Evolutionary conservation across 352 stramenopile species (phyloP).

Genomic region (Phytophthora ohioensis): DNA sequence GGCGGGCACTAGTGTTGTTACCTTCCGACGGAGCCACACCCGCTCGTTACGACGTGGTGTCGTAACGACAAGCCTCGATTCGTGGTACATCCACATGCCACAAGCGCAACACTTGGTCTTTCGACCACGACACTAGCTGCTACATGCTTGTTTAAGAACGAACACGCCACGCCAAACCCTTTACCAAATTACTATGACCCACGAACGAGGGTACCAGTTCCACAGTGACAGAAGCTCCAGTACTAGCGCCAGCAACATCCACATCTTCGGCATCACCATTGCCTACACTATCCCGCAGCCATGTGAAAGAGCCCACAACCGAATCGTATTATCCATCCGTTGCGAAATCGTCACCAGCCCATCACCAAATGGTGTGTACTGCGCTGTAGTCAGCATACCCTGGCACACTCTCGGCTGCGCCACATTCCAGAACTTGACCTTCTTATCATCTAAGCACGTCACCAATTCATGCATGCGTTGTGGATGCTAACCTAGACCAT

Average conservation of each 20-base stretch:
- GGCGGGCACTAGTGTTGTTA: constrained; percentile 29
- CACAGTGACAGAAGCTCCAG: constrained; percentile 29
- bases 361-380: constrained; percentile 85
- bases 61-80: constrained; percentile 66
- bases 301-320: constrained; percentile 73
- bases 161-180: constrained; percentile 73
- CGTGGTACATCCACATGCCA: constrained; percentile 75
- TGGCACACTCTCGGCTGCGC: constrained; percentile 68
- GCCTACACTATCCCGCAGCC: constrained; percentile 23
- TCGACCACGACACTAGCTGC: constrained; percentile 83
- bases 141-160: constrained; percentile 49
- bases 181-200: constrained; percentile 71
- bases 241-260: constrained; percentile 21
- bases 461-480: constrained; percentile 79
- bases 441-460: constrained; percentile 89
- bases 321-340: constrained; percentile 65
- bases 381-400: constrained; percentile 68
- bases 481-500: constrained; percentile 84
- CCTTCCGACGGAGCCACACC: constrained; percentile 37
- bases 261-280: constrained; percentile 22
- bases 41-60: constrained; percentile 50
- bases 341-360: constrained; percentile 79
- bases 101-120: constrained; percentile 82
- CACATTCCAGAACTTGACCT: constrained; percentile 86
- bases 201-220: constrained; percentile 71